Evolutionary conservation across 78 protist species (phyloP), one percentile per base, ranked within the genome.

Genomic region (Pigoraptor vietnamica): DNA sequence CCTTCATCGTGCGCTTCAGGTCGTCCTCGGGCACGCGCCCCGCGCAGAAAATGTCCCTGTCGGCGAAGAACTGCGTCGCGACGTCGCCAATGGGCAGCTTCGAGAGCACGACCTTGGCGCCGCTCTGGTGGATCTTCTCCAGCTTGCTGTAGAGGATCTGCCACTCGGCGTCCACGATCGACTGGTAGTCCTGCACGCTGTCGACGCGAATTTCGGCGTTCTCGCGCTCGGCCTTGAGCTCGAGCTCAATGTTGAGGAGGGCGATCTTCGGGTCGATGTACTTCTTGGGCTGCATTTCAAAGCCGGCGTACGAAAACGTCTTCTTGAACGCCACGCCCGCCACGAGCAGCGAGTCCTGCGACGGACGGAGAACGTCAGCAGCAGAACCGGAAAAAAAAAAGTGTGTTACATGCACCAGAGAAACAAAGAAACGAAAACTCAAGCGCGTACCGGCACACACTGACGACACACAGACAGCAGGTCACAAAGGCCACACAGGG

Each of bases 21-120:
- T 99, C 99, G 83, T 96, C 99, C 2, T 94, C 97, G 33, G 98
- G 87, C 24, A 99, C 99, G 39, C 99, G 98, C 34, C 99, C 99
- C 23, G 99, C 99, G 92, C 99, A 99, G 95, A 99, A 99, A 39
- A 99, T 89, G 87, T 93, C 97, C 34, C 99, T 93, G 93, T 99
- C 99, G 39, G 99, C 99, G 91, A 99, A 99, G 95, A 95, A 99
- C 95, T 99, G 99, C 37, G 99, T 99, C 35, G 99, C 99, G 32
- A 99, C 96, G 90, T 99, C 99, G 38, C 99, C 99, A 89, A 99
- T 99, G 55, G 99, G 97, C 38, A 98, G 97, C 86, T 92, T 92
- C 34, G 99, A 99, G 38, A 99, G 97, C 23, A 99, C 98, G 24
- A 98, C 96, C 83, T 98, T 95, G 81, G 99, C 99, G 37, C 99